phyloP scores from a whole-genome alignment of 1,284 basidiomycete genomes.

The Ustilago hordei region DNA sequence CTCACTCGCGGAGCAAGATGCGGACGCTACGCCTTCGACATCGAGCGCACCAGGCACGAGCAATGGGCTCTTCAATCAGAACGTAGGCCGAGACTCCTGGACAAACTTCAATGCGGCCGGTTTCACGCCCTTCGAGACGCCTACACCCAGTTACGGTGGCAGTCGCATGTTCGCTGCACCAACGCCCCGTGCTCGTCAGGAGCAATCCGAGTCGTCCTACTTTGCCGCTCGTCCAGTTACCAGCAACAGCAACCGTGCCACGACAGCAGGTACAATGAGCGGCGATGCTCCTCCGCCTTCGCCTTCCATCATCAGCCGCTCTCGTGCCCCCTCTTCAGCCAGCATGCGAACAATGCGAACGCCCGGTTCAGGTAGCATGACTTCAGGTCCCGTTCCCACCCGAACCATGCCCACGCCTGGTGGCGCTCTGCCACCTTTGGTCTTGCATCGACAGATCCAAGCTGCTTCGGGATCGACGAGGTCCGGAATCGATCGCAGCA shows the following conservation, averaged over 20 bases:
- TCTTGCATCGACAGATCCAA: slow-evolving; percentile 39
- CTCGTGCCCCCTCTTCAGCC: slow-evolving; percentile 58
- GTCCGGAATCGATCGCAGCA: slow-evolving; percentile 21
- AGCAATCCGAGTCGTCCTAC: slow-evolving; percentile 58
- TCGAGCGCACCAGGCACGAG: not conserved
- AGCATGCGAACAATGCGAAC: slow-evolving; percentile 50
- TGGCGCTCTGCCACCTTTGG: slow-evolving; percentile 34
- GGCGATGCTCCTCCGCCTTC: slow-evolving; percentile 62
- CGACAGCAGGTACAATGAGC: slow-evolving; percentile 25
- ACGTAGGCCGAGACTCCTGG: slow-evolving; percentile 49
- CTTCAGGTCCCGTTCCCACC: slow-evolving; percentile 41
- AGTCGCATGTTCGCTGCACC: slow-evolving; percentile 18
- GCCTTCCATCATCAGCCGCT: slow-evolving; percentile 63
- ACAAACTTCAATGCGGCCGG: slow-evolving; percentile 51
- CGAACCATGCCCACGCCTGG: slow-evolving; percentile 44
- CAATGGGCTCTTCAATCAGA: slow-evolving; percentile 13
- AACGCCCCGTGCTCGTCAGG: slow-evolving; percentile 49
- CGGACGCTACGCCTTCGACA: slow-evolving; percentile 10
- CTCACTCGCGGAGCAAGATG: slow-evolving; percentile 1
- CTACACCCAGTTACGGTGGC: slow-evolving; percentile 35
- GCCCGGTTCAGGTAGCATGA: slow-evolving; percentile 24
- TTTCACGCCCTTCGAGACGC: slow-evolving; percentile 58
- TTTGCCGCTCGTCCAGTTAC: slow-evolving; percentile 50
- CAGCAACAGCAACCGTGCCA: slow-evolving; percentile 28
- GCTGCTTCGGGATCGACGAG: slow-evolving; percentile 13